phyloP scores from a whole-genome alignment of 164 flowering plant genomes.

The Aristolochia fimbriata region DNA sequence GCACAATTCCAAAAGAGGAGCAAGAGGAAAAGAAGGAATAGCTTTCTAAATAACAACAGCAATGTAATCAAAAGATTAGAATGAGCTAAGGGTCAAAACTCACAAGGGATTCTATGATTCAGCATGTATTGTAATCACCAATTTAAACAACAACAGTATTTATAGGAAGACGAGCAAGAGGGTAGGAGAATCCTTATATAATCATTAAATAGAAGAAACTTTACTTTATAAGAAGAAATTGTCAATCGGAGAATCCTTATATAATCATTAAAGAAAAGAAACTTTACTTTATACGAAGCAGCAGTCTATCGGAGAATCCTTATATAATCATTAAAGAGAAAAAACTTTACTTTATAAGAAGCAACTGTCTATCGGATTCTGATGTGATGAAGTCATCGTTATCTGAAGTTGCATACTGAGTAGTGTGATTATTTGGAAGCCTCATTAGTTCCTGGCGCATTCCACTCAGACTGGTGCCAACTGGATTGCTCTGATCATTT shows the following conservation, averaged over 20 bases:
- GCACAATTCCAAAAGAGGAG: no score
- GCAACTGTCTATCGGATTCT: conserved; percentile 79
- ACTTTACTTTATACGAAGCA: conserved; percentile 69
- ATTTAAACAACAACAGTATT: no score
- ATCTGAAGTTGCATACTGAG: conserved; percentile 29
- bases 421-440: conserved; percentile 36
- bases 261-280: not conserved
- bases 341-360: conserved; percentile 56
- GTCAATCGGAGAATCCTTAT: conserved; percentile 85
- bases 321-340: not conserved
- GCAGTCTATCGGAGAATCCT: conserved; percentile 37
- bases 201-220: not conserved
- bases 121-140: no score
- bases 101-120: no score
- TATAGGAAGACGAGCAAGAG: no score
- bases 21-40: no score
- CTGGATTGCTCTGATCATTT: conserved; percentile 24
- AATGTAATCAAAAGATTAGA: no score
- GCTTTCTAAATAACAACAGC: no score
- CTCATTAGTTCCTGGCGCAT: conserved; percentile 72
- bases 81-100: no score
- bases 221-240: conserved; percentile 73
- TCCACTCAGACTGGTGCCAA: conserved; percentile 30
- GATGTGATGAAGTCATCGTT: conserved; percentile 74
- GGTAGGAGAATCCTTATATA: no score